These are phyloP conservation scores for Pluteus cervinus DNA, from an alignment of 768 basidiomycete genomes.

Conservation along the genomic window DNA sequence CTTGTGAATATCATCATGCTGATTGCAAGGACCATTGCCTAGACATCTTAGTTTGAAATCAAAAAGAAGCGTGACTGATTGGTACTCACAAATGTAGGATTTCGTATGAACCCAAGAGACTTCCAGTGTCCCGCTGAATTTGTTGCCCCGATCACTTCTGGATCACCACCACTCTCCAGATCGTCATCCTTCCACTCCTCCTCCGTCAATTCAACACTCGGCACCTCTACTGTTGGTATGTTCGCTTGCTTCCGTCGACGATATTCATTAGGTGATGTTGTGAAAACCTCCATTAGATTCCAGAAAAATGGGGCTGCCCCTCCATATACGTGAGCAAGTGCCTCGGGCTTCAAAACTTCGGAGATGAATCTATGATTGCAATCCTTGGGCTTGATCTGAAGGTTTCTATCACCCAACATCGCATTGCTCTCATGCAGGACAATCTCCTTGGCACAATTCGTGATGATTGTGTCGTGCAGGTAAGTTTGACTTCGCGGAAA, in stretches of 20 bases:
- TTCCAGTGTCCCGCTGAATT: slow-evolving; percentile 5
- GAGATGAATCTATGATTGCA: too few species aligned
- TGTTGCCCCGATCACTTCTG: slow-evolving; percentile 5
- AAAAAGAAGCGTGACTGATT: not conserved
- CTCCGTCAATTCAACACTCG: not conserved
- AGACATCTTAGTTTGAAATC: too few species aligned
- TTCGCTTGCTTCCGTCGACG: slow-evolving; percentile 9
- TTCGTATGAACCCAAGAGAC: slow-evolving; percentile 17
- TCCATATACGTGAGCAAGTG: not conserved
- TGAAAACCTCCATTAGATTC: slow-evolving; percentile 9
- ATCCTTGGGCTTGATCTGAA: too few species aligned
- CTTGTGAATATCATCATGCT: slow-evolving; percentile 18
- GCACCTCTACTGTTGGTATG: not conserved
- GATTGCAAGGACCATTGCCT: slow-evolving; percentile 11
- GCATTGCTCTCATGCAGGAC: too few species aligned
- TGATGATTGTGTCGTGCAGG: too few species aligned
- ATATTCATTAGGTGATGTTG: slow-evolving; percentile 11
- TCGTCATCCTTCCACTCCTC: slow-evolving; percentile 10
- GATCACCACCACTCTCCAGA: slow-evolving; percentile 12
- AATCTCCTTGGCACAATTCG: too few species aligned
- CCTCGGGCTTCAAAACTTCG: slow-evolving; percentile 3
- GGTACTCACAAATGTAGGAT: slow-evolving; percentile 16
- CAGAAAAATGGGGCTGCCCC: slow-evolving; percentile 12
- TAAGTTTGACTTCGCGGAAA: too few species aligned
- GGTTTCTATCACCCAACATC: too few species aligned